Conservation (phyloP, 148 eudicot species). For the Rhododendron henanense region DNA sequence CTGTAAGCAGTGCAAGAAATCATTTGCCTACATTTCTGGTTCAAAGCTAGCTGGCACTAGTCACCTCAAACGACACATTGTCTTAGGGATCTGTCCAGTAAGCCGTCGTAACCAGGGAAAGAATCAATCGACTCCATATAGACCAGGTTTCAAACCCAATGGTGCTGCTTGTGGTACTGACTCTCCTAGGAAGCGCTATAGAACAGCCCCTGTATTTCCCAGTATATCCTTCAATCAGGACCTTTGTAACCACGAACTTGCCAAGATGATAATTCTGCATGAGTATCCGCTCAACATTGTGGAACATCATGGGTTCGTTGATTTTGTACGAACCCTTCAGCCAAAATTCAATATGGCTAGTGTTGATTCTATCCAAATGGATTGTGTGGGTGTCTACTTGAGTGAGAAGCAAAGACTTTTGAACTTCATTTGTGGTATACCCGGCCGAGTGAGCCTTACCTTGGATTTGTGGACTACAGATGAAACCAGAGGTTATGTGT, state of each 20-base stretch:
- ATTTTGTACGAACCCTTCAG: constrained; percentile 41
- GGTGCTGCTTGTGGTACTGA: constrained; percentile 17
- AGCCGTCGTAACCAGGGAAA: constrained; percentile 32
- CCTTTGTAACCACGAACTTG: constrained; percentile 44
- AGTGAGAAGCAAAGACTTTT: constrained; percentile 48
- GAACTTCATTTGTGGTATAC: constrained; percentile 41
- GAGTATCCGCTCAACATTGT: constrained; percentile 68
- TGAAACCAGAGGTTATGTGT: constrained; percentile 50
- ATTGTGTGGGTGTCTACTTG: constrained; percentile 37
- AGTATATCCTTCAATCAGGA: constrained; percentile 45
- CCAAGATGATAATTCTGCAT: constrained; percentile 73
- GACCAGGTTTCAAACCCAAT: constrained; percentile 25
- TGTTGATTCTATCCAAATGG: constrained; percentile 21
- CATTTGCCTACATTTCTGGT: constrained; percentile 77
- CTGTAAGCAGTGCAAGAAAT: constrained; percentile 77
- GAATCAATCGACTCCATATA: constrained; percentile 19
- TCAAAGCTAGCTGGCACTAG: constrained; percentile 78
- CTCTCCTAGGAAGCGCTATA: constrained; percentile 61
- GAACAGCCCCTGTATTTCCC: constrained; percentile 38
- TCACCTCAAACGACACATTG: constrained; percentile 78
- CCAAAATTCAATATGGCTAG: constrained; percentile 41
- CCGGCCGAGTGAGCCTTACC: constrained; percentile 63
- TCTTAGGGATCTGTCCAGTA: constrained; percentile 60
- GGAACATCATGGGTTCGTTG: constrained; percentile 43
- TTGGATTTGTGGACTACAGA: constrained; percentile 69